Conservation (phyloP, 1,284 basidiomycete genomes). For the Termitomyces sp. region DNA sequence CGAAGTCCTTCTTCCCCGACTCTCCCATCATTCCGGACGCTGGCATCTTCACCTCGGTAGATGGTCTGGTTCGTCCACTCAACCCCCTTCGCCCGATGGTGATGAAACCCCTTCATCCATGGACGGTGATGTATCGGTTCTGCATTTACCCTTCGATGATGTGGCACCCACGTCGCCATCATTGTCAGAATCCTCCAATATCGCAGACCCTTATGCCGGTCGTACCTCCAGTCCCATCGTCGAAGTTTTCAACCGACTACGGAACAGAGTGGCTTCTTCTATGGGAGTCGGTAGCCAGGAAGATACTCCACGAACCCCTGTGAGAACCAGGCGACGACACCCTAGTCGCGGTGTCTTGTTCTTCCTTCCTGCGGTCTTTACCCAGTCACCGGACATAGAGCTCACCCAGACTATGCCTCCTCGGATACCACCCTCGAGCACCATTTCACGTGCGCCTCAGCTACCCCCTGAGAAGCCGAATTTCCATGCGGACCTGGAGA, state of each 20-base stretch:
- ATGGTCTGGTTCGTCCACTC: conserved; percentile 44
- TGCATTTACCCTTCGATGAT: conserved; percentile 60
- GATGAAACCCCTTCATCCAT: conserved; percentile 38
- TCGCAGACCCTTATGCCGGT: conserved; percentile 35
- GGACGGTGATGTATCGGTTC: conserved; percentile 53
- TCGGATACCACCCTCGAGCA: conserved; percentile 16
- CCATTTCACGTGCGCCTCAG: conserved; percentile 24
- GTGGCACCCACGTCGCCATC: conserved; percentile 51
- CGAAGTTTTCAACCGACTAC: conserved; percentile 50
- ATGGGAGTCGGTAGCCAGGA: conserved; percentile 31
- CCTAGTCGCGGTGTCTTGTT: conserved; percentile 61
- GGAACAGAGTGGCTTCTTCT: conserved; percentile 47
- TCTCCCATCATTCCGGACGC: conserved; percentile 61
- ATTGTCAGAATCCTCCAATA: conserved; percentile 42
- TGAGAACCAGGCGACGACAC: conserved; percentile 42
- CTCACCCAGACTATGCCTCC: conserved; percentile 26
- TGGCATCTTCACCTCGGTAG: conserved; percentile 69
- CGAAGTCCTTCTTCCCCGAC: conserved; percentile 69
- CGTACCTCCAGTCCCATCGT: conserved; percentile 39
- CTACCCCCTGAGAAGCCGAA: conserved; percentile 31
- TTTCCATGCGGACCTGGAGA: conserved; percentile 29
- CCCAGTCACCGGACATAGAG: conserved; percentile 48
- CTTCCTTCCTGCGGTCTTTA: conserved; percentile 78
- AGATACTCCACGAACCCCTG: conserved; percentile 37
- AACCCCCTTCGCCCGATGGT: conserved; percentile 46